Percentiles rank a stretch among this genome's conserved stretches.
phyloP scores from a whole-genome alignment of 176 grass and related monocot species.

The Bromus sterilis region DNA sequence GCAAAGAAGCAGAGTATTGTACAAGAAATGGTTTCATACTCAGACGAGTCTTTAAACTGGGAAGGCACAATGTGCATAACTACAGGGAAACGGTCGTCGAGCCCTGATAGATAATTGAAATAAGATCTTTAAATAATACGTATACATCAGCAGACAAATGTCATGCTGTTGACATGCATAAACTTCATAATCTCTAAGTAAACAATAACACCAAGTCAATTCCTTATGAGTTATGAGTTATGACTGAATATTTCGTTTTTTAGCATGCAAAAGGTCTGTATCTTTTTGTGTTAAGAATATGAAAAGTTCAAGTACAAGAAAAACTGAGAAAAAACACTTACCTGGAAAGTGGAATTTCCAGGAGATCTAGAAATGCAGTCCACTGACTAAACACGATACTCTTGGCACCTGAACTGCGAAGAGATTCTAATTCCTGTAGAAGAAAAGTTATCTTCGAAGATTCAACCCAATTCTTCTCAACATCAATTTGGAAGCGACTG shows the following conservation, averaged over 20 bases:
- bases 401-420: slow-evolving; percentile 58
- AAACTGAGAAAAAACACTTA: background rate
- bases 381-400: slow-evolving; percentile 98
- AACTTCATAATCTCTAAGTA: background rate
- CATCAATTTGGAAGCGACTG: slow-evolving; percentile 76
- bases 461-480: slow-evolving; percentile 87
- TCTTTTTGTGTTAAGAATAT: background rate
- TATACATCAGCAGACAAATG: slow-evolving; percentile 11
- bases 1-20: background rate
- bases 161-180: background rate
- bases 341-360: slow-evolving; percentile 94
- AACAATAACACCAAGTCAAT: background rate
- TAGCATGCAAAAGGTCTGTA: background rate
- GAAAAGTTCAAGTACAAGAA: background rate
- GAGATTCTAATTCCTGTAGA: slow-evolving; percentile 58
- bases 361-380: slow-evolving; percentile 97
- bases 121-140: background rate
- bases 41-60: background rate
- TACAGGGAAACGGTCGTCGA: background rate
- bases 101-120: background rate
- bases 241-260: slow-evolving; percentile 4
- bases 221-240: background rate
- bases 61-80: background rate
- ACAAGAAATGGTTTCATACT: background rate
- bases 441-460: slow-evolving; percentile 96